A percentile compares a stretch with the other conserved stretches of the same genome.
phyloP scores from a whole-genome alignment of 352 stramenopile genomes.

The Pelagophyceae sp. region DNA sequence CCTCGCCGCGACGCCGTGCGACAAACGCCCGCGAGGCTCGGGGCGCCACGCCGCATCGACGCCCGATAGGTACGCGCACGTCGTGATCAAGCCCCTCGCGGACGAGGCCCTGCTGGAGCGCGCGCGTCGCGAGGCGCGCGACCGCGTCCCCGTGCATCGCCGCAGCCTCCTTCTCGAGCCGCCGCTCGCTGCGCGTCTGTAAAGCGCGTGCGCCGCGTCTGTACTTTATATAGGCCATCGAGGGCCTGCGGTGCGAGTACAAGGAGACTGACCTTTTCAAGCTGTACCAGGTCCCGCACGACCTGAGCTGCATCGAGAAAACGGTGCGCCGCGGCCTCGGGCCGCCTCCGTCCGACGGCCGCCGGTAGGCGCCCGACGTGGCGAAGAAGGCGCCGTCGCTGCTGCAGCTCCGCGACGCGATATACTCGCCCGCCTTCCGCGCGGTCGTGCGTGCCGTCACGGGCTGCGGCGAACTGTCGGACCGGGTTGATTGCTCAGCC shows the following conservation, averaged over 20 bases:
- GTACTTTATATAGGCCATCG: conserved; percentile 47
- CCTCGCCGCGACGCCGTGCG: neutral
- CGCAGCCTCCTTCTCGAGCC: neutral
- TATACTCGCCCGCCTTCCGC: conserved; percentile 73
- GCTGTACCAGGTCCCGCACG: conserved; percentile 58
- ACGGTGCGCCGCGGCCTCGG: neutral
- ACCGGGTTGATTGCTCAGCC: conserved; percentile 70
- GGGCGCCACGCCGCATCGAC: neutral
- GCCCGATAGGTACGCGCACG: neutral
- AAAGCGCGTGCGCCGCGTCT: too few relatives aligned
- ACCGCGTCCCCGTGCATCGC: neutral
- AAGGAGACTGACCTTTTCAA: conserved; percentile 87
- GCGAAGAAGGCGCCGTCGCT: conserved; percentile 54
- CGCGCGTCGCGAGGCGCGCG: neutral
- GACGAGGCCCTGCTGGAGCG: neutral
- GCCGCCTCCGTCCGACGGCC: too few relatives aligned
- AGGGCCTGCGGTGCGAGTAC: conserved; percentile 70
- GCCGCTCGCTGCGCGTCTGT: neutral
- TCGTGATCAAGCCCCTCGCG: neutral
- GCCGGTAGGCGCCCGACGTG: conserved; percentile 37
- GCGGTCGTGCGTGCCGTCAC: conserved; percentile 60
- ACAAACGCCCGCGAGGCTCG: too few relatives aligned
- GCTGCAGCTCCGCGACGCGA: conserved; percentile 59
- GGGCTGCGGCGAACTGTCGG: conserved; percentile 44
- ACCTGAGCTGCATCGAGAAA: neutral